phyloP scores from a whole-genome alignment of 176 grass and related monocot genomes.

The Raddia guianensis region DNA sequence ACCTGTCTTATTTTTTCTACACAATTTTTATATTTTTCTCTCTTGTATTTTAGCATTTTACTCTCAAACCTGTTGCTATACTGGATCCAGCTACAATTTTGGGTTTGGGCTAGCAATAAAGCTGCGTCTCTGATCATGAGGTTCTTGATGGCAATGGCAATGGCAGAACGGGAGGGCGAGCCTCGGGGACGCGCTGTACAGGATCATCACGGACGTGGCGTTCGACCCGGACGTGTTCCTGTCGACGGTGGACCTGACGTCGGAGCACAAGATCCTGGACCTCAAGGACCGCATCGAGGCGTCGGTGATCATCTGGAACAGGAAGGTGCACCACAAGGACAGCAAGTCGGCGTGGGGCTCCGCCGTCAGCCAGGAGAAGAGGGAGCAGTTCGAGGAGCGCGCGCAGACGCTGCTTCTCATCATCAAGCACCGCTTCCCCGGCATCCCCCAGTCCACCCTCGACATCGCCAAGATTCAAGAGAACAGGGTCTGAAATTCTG shows the following conservation, averaged over 20 bases:
- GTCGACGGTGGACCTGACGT: constrained; percentile 78
- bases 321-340: constrained; percentile 98
- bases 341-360: constrained; percentile 84
- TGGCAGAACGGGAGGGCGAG: constrained; percentile 80
- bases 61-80: no score
- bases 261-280: constrained; percentile 95
- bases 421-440: constrained; percentile 92
- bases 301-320: constrained; percentile 95
- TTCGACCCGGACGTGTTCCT: constrained; percentile 94
- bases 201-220: constrained; percentile 80
- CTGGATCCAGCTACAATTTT: no score
- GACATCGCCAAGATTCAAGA: constrained; percentile 98
- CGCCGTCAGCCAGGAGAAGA: constrained; percentile 83
- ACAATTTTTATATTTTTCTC: no score
- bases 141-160: no score
- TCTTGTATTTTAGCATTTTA: no score
- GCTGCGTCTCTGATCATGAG: background rate
- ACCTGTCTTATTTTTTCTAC: no score
- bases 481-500: constrained; percentile 42
- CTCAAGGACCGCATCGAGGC: constrained; percentile 98
- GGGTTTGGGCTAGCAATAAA: background rate
- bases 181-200: constrained; percentile 88
- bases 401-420: constrained; percentile 93
- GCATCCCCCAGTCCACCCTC: constrained; percentile 80
- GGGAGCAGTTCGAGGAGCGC: constrained; percentile 96